Percentiles rank a stretch among this genome's conserved stretches.
phyloP scores from a whole-genome alignment of 148 eudicot species.

The Dysphania ambrosioides region DNA sequence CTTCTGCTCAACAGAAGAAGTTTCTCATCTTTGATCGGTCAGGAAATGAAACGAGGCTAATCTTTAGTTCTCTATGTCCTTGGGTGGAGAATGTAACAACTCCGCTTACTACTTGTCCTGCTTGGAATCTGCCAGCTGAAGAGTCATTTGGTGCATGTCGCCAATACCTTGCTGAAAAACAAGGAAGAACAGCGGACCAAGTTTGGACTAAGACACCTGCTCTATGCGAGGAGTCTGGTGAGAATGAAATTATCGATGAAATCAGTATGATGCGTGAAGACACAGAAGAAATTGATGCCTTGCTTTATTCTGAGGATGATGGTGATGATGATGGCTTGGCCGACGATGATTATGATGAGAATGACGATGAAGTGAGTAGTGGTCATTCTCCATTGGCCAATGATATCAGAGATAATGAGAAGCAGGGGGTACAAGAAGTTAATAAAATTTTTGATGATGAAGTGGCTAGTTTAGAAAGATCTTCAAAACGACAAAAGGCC shows the following conservation, averaged over 20 bases:
- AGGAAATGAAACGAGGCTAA: conserved; percentile 46
- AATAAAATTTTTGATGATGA: conserved; percentile 32
- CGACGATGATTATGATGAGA: conserved; percentile 23
- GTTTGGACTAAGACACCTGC: conserved; percentile 23
- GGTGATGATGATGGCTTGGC: conserved; percentile 22
- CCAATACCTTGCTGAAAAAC: conserved; percentile 15
- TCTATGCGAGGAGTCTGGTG: conserved; percentile 40
- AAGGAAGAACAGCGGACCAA: conserved; percentile 21
- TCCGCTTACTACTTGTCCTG: conserved; percentile 25
- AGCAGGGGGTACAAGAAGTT: conserved; percentile 19
- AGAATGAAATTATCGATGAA: conserved; percentile 37
- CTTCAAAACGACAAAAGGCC: conserved; percentile 51
- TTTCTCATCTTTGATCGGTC: conserved; percentile 61
- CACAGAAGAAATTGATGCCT: conserved; percentile 70
- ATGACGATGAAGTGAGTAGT: conserved; percentile 62
- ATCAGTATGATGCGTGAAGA: conserved; percentile 57
- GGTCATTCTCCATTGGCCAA: conserved; percentile 46
- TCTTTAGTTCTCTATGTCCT: conserved; percentile 38
- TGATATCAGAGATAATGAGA: conserved; percentile 21
- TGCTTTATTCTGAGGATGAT: conserved; percentile 59
- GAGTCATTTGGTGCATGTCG: conserved; percentile 16
- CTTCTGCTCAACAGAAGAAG: conserved; percentile 36
- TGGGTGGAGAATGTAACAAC: conserved; percentile 27
- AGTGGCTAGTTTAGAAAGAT: conserved; percentile 37
- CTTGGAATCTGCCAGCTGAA: conserved; percentile 19